These are phyloP conservation scores for Mycosphaerella sp. DNA, from an alignment of 2,329 filamentous ascomycete genomes.

Conservation along the genomic window DNA sequence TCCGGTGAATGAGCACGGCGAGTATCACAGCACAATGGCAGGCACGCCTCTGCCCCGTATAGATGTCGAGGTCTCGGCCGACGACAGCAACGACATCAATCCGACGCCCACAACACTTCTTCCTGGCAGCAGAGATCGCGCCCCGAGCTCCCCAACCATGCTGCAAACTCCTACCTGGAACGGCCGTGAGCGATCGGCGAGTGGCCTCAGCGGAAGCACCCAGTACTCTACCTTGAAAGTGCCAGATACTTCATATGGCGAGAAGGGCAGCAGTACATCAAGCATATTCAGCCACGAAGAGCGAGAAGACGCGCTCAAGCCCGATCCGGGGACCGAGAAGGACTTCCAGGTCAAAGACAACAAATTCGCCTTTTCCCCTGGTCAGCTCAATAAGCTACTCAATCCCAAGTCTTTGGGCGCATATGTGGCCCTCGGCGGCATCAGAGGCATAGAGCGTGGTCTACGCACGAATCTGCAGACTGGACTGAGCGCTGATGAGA, in stretches of 20 bases:
- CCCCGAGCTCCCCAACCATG: constrained; percentile 16
- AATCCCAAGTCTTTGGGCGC: constrained; percentile 72
- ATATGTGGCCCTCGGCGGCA: constrained; percentile 67
- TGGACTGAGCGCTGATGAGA: constrained; percentile 66
- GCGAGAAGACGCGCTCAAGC: constrained; percentile 58
- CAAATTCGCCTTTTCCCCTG: constrained; percentile 75
- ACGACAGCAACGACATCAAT: constrained; percentile 14
- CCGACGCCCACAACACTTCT: constrained; percentile 15
- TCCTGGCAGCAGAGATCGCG: constrained; percentile 2
- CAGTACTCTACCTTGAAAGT: constrained; percentile 19
- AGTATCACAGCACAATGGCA: constrained; percentile 14
- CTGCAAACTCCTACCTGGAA: constrained; percentile 12
- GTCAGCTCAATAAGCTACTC: constrained; percentile 71
- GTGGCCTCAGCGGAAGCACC: constrained; percentile 18
- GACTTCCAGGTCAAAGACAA: constrained; percentile 73
- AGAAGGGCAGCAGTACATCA: constrained; percentile 16
- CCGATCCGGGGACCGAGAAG: constrained; percentile 66
- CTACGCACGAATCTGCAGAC: constrained; percentile 57
- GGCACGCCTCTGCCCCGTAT: constrained; percentile 19
- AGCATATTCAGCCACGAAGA: constrained; percentile 19
- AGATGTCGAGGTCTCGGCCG: constrained; percentile 16
- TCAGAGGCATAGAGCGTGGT: constrained; percentile 68
- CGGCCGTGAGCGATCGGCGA: constrained; percentile 18
- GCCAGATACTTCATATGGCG: constrained; percentile 15
- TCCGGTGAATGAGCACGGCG: background rate